A percentile compares a stretch with the other conserved stretches of the same genome.
phyloP scores from a whole-genome alignment of 331 rosid species.

The Malus hybrid region DNA sequence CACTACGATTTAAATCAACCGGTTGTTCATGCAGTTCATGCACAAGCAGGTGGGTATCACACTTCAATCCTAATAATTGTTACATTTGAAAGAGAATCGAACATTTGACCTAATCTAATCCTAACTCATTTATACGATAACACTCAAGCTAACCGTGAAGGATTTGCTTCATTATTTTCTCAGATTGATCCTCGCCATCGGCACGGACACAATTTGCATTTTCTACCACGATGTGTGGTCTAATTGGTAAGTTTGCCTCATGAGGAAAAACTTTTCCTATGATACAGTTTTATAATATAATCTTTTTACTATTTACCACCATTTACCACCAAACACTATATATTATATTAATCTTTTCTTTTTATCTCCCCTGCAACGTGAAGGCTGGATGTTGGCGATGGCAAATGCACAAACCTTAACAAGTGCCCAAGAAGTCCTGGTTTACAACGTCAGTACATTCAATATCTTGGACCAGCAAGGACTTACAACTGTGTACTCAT shows the following conservation, averaged over 20 bases:
- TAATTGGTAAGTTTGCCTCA: slow-evolving; percentile 39
- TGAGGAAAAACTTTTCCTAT: no score
- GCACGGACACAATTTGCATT: slow-evolving; percentile 75
- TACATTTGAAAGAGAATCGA: no score
- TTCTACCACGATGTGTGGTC: slow-evolving; percentile 64
- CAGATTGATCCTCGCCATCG: slow-evolving; percentile 91
- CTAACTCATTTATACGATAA: no score
- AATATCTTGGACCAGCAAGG: slow-evolving; percentile 81
- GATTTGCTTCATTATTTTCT: no score
- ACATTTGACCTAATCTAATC: no score
- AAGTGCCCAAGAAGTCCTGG: slow-evolving; percentile 33
- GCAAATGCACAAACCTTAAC: slow-evolving; percentile 39
- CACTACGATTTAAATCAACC: no score
- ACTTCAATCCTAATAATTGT: no score
- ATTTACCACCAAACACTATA: not conserved
- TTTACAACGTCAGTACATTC: slow-evolving; percentile 53
- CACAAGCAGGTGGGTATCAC: no score
- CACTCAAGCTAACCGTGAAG: no score
- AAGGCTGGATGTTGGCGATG: slow-evolving; percentile 85
- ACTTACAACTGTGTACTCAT: not conserved
- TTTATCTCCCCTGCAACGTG: not conserved
- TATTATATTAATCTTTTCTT: not conserved
- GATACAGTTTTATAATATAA: not conserved
- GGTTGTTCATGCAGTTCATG: no score
- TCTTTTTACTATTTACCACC: not conserved